Evolutionary conservation across 169 alveolate species (phyloP), one percentile per base, ranked within the genome.

Genomic region (Theileria annulata): DNA sequence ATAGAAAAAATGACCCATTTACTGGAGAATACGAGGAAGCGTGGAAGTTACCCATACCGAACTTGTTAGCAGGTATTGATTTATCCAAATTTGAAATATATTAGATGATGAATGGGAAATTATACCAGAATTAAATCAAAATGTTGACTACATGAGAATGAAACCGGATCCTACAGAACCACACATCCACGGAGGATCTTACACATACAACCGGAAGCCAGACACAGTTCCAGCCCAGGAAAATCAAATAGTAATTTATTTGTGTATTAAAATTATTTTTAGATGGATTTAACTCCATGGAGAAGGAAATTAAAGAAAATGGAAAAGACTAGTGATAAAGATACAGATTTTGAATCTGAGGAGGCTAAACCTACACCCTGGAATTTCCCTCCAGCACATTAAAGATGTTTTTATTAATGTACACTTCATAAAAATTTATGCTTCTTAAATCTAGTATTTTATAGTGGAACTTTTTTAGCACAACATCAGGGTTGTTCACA

Each of bases 211-310:
- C 51, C 48, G 31, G 42, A 82, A 82, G 42, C 90, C 90, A 15
- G 84, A 78, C 12, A 64, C 35, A 3, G 83, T 84, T 25, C 90
- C 90, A 0, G 60, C 56, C 15, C 90, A 82, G 62, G 17, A 60
- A 15, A 30, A 66, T 25, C 30, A 64, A 8, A 75, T 75, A 75
- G 84, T 75, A 48, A 56, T 69, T 17, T 59, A 8, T 2, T 5
- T 10, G 51, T 21, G 3, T 0, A 21, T 28, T 28, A 0, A 33
- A 67, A n/a, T 51, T 6, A 5, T 33, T 0, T 30, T 8, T 68
- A 90, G 94, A 83, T 90, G 66, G 90, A 90, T 77, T 85, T 90
- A 62, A 90, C 94, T 30, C 94, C 94, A 30, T 90, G 94, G 94
- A 77, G 94, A 79, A 87, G 94, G 72, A 84, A 77, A 37, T 68